Base-by-base conservation (phyloP, 2,329 filamentous ascomycete species). In the Aspergillus awamori region DNA sequence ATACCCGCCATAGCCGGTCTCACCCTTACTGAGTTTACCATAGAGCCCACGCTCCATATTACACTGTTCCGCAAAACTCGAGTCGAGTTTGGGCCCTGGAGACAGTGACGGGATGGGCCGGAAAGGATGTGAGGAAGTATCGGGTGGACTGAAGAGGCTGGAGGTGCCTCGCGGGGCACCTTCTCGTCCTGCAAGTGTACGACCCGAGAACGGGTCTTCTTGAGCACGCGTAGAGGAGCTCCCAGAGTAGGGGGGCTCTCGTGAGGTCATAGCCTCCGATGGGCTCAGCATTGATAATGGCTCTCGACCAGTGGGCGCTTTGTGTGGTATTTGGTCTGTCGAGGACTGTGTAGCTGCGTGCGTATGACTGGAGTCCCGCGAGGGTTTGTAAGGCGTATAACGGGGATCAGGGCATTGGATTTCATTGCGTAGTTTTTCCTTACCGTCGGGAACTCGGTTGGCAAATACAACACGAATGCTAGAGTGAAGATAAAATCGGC, bases 401-500 rank as follows among this genome's bases (percentile, higher is more conserved):
- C 88, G 86, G 20, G 95, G 95, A 68, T 97, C 93, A 0, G 94
- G 94, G 62, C 91, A 84, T 39, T 95, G 93, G 5, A 94, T 89
- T 74, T 99, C 95, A 70, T 96, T 97, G 33, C 89, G 85, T 41
- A 99, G 83, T 72, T 89, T 94, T 77, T 98, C 94, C 73, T 97
- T 97, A 43, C 92, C 94, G 69, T 98, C 95, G 0, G 95, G 94
- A 0, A 97, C 94, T 26, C 95, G 87, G 73, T 98, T 98, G 57
- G 95, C 95, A 74, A 99, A 99, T 3, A 99, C 94, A 38, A 98
- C 92, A 13, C 95, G 88, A 61, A 98, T 90, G 69, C 87, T 92
- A 70, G 95, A 96, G 80, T 98, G 95, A 5, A 99, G 82, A 70
- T 93, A 98, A 74, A 89, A 96, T 11, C 93, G 87, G 5, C 91